Conservation (phyloP, 257 asterid genomes). For the Nicotiana otophora region DNA sequence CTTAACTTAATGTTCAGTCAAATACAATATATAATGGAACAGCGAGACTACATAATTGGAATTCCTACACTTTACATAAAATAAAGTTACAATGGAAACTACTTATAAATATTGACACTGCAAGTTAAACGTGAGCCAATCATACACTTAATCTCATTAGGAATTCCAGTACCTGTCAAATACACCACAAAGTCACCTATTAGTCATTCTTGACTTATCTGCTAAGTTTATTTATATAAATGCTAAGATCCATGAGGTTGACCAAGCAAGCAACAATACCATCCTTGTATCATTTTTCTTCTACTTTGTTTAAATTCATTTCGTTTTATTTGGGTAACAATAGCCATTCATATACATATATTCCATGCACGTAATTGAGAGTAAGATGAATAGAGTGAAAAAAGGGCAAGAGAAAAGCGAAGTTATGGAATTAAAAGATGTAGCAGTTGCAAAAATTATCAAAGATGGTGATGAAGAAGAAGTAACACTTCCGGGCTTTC, state of each 20-base stretch:
- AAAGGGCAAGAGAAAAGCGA: not conserved
- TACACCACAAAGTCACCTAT: not conserved
- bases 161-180: not conserved
- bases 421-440: not conserved
- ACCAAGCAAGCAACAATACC: not conserved
- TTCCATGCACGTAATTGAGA: not conserved
- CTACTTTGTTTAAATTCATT: not conserved
- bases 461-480: not conserved
- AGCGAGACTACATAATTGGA: not conserved
- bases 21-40: not conserved
- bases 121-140: not conserved
- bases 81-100: not conserved
- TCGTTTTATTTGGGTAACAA: not conserved
- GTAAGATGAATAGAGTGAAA: not conserved
- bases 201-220: not conserved
- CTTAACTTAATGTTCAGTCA: not conserved
- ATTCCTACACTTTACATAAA: not conserved
- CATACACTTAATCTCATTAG: not conserved
- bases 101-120: not conserved
- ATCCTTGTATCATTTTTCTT: not conserved
- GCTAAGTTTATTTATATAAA: not conserved
- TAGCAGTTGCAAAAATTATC: not conserved
- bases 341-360: not conserved
- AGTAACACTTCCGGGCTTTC: conserved; percentile 7
- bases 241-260: not conserved